Percentiles rank a stretch among this genome's conserved stretches.
These are phyloP conservation scores for Podochytrium sp. DNA, from an alignment of 192 early-diverging fungal genomes.

Conservation along the genomic window DNA sequence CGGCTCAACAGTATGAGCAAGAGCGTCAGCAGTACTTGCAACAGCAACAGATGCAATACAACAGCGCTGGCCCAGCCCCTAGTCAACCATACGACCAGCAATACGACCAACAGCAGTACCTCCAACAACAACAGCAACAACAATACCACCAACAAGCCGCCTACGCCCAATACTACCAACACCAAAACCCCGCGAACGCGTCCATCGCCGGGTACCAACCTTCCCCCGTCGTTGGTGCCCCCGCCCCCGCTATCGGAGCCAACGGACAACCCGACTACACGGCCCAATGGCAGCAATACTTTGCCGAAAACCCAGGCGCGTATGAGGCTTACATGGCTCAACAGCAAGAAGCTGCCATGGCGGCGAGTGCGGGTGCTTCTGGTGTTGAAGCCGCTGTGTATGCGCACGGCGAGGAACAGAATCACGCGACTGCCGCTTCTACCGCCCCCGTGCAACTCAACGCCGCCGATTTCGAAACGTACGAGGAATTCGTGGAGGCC, in stretches of 20 bases:
- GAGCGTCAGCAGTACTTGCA: neutral
- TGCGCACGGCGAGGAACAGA: too few species aligned
- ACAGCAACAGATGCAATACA: neutral
- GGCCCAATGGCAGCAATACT: constrained; percentile 28
- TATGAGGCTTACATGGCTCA: constrained; percentile 17
- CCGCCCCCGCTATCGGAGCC: neutral
- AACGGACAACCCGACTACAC: constrained; percentile 22
- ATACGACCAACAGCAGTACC: neutral
- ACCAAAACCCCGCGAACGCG: neutral
- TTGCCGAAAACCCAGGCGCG: constrained; percentile 25
- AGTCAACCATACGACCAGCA: neutral
- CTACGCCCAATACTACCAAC: neutral
- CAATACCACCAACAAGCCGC: neutral
- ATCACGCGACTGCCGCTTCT: constrained; percentile 2
- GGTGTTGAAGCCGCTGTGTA: too few species aligned
- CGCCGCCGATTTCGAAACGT: constrained; percentile 8
- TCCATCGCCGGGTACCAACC: neutral
- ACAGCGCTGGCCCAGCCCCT: neutral
- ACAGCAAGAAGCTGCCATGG: constrained; percentile 12
- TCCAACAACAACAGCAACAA: constrained; percentile 11
- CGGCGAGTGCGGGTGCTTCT: too few species aligned
- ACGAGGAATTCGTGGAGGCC: constrained; percentile 8
- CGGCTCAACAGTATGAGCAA: neutral
- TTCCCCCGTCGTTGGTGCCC: neutral
- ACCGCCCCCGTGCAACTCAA: neutral